Evolutionary conservation across 2,329 filamentous ascomycete genomes (phyloP).

Genomic region (Xylaria sp.): DNA sequence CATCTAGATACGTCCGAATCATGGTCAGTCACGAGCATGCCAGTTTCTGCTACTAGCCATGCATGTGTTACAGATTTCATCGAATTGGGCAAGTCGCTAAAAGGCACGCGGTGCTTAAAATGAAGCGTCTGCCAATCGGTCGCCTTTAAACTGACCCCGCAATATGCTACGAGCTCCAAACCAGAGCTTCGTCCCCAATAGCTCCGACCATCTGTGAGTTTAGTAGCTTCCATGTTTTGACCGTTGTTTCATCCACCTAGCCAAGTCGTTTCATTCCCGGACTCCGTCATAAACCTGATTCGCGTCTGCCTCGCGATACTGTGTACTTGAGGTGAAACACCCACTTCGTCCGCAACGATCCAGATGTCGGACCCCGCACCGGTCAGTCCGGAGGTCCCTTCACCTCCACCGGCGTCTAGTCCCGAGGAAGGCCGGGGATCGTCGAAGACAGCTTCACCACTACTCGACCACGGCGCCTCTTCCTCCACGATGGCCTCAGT

Average conservation of each 20-base stretch:
- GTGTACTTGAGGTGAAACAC: conserved; percentile 16
- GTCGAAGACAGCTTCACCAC: conserved; percentile 27
- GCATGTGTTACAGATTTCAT: conserved; percentile 32
- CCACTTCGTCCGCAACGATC: conserved; percentile 10
- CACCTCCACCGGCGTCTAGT: conserved; percentile 27
- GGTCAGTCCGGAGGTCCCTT: conserved; percentile 25
- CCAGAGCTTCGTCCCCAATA: conserved; percentile 39
- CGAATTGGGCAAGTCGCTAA: conserved; percentile 38
- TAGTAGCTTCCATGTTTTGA: conserved; percentile 18
- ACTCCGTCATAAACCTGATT: conserved; percentile 8
- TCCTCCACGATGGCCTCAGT: conserved; percentile 19
- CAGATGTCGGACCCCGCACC: conserved; percentile 35
- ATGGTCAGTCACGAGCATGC: conserved; percentile 35
- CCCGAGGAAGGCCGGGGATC: conserved; percentile 22
- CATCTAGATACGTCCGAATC: conserved; percentile 19
- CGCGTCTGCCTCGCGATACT: conserved; percentile 3
- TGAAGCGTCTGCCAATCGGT: conserved; percentile 45
- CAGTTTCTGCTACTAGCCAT: conserved; percentile 28
- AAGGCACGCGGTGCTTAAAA: conserved; percentile 33
- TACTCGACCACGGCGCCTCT: conserved; percentile 18
- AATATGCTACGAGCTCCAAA: conserved; percentile 40
- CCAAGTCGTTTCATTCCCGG: conserved; percentile 36
- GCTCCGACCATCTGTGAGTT: conserved; percentile 23
- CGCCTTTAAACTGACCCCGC: conserved; percentile 42
- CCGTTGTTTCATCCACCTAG: conserved; percentile 37